Percentiles rank a stretch among this genome's conserved stretches.
Conservation (phyloP, 176 grass and related monocot species). For the Zizania latifolia region DNA sequence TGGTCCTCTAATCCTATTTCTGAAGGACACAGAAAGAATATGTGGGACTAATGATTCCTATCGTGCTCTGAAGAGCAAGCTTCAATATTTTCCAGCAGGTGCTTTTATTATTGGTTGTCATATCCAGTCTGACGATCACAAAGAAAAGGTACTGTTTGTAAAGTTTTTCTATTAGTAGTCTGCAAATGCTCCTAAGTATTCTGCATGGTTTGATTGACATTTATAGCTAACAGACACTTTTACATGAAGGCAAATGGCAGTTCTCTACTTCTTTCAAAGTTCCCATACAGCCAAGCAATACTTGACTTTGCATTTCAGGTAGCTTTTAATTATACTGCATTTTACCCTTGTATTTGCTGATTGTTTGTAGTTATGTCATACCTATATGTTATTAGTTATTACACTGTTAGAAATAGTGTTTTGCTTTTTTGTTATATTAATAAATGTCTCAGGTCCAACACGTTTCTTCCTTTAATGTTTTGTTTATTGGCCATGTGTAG, state of each 20-base stretch:
- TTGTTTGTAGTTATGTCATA: slow-evolving; percentile 8
- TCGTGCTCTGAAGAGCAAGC: slow-evolving; percentile 71
- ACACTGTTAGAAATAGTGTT: neutral
- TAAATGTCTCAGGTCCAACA: neutral
- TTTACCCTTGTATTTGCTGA: neutral
- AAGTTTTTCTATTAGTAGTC: neutral
- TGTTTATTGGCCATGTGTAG: neutral
- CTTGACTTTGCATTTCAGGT: slow-evolving; percentile 92
- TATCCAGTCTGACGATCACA: slow-evolving; percentile 66
- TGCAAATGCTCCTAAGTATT: neutral
- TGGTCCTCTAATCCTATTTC: slow-evolving; percentile 80
- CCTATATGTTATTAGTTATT: neutral
- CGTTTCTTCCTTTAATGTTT: neutral
- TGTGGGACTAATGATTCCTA: slow-evolving; percentile 62
- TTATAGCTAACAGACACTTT: slow-evolving; percentile 24
- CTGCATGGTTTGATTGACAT: neutral
- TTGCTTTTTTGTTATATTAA: neutral
- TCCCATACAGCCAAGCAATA: slow-evolving; percentile 89
- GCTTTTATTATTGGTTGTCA: slow-evolving; percentile 82
- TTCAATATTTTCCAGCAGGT: slow-evolving; percentile 60
- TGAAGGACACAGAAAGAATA: slow-evolving; percentile 88
- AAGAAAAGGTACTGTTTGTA: slow-evolving; percentile 63
- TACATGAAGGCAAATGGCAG: slow-evolving; percentile 58
- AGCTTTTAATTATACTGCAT: slow-evolving; percentile 21
- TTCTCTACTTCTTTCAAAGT: slow-evolving; percentile 91